phyloP scores from a whole-genome alignment of 768 basidiomycete genomes.

The Pulveroboletus sp. region DNA sequence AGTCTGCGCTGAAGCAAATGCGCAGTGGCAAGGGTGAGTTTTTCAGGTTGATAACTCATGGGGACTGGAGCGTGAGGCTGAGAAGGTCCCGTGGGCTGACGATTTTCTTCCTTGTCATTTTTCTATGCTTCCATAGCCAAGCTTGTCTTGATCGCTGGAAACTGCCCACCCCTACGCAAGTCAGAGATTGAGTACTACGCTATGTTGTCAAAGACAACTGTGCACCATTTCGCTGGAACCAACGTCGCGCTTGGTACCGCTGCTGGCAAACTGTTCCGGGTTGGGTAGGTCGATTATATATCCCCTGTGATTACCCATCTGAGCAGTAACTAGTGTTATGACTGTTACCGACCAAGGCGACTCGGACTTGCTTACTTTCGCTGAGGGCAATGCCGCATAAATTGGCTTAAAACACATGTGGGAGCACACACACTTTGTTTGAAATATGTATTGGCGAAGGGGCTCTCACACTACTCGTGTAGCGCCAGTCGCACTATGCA shows the following conservation, averaged over 20 bases:
- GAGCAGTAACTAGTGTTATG: constrained; percentile 70
- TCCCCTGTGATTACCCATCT: neutral
- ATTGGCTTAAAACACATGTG: constrained; percentile 2
- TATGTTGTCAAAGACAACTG: constrained; percentile 98
- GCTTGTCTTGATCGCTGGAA: constrained; percentile 96
- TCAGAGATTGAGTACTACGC: constrained; percentile 99
- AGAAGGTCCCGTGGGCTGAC: constrained; percentile 96
- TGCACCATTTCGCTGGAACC: constrained; percentile 96
- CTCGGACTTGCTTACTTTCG: constrained; percentile 87
- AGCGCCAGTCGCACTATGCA: constrained; percentile 1
- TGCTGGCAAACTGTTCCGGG: constrained; percentile 98
- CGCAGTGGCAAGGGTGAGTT: constrained; percentile 92
- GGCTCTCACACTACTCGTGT: neutral
- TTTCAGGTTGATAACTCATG: constrained; percentile 43
- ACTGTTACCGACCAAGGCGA: constrained; percentile 94
- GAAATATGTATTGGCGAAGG: neutral
- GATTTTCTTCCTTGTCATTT: constrained; percentile 22
- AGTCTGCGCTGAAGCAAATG: constrained; percentile 98
- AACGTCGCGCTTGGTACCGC: constrained; percentile 99
- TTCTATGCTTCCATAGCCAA: constrained; percentile 59
- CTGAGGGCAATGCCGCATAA: constrained; percentile 68
- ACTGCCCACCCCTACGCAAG: constrained; percentile 98
- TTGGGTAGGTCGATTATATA: constrained; percentile 57
- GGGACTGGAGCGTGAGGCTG: constrained; percentile 98
- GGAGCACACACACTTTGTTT: constrained; percentile 3